Evolutionary conservation across 2,329 filamentous ascomycete species (phyloP), one percentile per base, ranked within the genome.

Genomic region (Aspergillus novofumigatus): DNA sequence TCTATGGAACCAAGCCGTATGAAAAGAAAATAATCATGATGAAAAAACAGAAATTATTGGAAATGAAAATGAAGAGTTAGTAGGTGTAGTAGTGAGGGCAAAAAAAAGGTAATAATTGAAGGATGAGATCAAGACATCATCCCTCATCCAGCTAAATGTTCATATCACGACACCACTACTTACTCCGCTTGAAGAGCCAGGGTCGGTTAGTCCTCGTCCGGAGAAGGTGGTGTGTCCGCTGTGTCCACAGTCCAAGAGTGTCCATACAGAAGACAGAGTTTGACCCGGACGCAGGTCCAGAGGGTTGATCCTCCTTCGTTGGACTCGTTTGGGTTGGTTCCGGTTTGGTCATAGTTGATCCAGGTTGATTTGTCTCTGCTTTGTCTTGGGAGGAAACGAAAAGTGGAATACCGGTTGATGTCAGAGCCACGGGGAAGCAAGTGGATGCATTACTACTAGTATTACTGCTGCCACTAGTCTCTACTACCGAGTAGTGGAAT

Each of bases 201-300:
- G 65, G 65, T 67, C 66, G 60, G 53, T 65, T 64, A 64, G 63
- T 61, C 57, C 64, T 65, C 61, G 65, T 66, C 67, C 68, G 67
- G 68, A 67, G 67, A 69, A 65, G 65, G 63, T 59, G 63, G 56
- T 60, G 61, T 54, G 63, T 55, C 23, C 10, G 9, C 11, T 47
- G 44, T 23, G 44, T 23, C 20, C 11, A 14, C 11, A 25, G 44
- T 17, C 14, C 44, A n/a, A 25, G 20, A 23, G 21, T 17, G 11
- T 11, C 66, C 65, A 66, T 65, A 62, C 64, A 64, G 57, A 55
- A 62, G 63, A 68, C 67, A 73, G 61, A 72, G 68, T 72, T 73
- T 70, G 68, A 68, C 63, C 69, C 66, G 68, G 70, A 72, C 69
- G 70, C 70, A 73, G 70, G 69, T 71, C 71, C 70, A 72, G 65